These are phyloP conservation scores for Krasilnikovozyma curviuscula DNA, from an alignment of 768 basidiomycete genomes.

Conservation along the genomic window DNA sequence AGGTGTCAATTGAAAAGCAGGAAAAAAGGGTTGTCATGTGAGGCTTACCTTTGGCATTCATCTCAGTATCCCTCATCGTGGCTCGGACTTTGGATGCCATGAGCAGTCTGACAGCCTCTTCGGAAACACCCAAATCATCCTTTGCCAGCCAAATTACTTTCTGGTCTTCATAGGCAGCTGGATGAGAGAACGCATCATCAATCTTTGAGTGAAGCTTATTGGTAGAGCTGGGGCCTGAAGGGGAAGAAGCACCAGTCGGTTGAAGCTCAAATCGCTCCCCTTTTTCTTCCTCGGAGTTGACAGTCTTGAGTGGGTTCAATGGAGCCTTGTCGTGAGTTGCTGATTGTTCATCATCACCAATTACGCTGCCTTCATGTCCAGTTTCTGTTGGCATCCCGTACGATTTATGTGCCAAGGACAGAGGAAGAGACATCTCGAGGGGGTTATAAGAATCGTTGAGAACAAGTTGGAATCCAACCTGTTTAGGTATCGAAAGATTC, in stretches of 20 bases:
- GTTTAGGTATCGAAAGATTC: not conserved
- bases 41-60: constrained; percentile 19
- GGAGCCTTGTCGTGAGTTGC: constrained; percentile 4
- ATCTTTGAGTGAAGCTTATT: constrained; percentile 18
- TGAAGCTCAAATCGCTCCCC: too few species aligned
- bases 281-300: too few species aligned
- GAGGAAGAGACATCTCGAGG: constrained; percentile 51
- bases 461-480: constrained; percentile 54
- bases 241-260: not conserved
- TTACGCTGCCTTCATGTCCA: constrained; percentile 17
- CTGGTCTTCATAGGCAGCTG: constrained; percentile 48
- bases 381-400: constrained; percentile 27
- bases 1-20: not conserved
- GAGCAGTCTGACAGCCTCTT: constrained; percentile 42
- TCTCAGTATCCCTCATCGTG: constrained; percentile 32
- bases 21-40: not conserved
- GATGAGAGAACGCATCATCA: constrained; percentile 52
- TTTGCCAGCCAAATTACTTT: constrained; percentile 66
- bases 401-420: constrained; percentile 55
- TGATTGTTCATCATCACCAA: constrained; percentile 16
- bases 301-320: constrained; percentile 1
- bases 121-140: constrained; percentile 46
- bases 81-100: constrained; percentile 36
- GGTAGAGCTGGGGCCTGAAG: constrained; percentile 14
- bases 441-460: constrained; percentile 65